Conservation (phyloP, 306 rosid genomes). For the Vachellia pachyceras region DNA sequence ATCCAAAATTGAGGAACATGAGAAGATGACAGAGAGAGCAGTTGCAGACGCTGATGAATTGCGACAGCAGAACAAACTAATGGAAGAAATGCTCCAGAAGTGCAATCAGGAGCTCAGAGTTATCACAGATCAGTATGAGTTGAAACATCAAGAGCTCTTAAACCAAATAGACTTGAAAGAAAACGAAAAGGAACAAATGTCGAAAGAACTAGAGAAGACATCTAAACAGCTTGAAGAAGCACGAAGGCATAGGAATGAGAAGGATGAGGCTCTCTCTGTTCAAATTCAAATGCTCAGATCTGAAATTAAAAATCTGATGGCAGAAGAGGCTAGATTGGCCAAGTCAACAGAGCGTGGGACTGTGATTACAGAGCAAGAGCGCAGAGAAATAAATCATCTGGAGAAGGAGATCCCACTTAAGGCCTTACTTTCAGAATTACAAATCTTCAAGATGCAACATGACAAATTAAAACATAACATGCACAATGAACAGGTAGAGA, state of each 20-base stretch:
- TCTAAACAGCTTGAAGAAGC: constrained; percentile 65
- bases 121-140: constrained; percentile 63
- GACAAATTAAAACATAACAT: constrained; percentile 53
- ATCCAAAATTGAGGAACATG: constrained; percentile 74
- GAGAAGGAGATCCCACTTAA: constrained; percentile 44
- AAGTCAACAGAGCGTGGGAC: constrained; percentile 40
- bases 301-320: constrained; percentile 62
- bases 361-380: constrained; percentile 40
- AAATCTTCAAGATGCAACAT: constrained; percentile 57
- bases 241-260: constrained; percentile 53
- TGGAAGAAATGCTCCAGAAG: constrained; percentile 82
- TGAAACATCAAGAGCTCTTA: constrained; percentile 62
- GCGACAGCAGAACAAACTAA: constrained; percentile 59
- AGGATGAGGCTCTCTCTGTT: constrained; percentile 59
- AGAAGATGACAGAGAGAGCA: constrained; percentile 59
- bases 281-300: constrained; percentile 69
- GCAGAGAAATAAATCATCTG: constrained; percentile 32
- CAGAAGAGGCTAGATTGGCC: constrained; percentile 50
- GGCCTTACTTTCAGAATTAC: constrained; percentile 58
- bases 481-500: constrained; percentile 60
- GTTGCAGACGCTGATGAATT: constrained; percentile 73
- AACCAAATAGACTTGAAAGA: constrained; percentile 64
- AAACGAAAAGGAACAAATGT: constrained; percentile 56
- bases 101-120: constrained; percentile 69
- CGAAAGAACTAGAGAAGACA: constrained; percentile 65